Evolutionary conservation across 2,329 filamentous ascomycete species (phyloP).

Genomic region (Ophiocordyceps unilateralis): DNA sequence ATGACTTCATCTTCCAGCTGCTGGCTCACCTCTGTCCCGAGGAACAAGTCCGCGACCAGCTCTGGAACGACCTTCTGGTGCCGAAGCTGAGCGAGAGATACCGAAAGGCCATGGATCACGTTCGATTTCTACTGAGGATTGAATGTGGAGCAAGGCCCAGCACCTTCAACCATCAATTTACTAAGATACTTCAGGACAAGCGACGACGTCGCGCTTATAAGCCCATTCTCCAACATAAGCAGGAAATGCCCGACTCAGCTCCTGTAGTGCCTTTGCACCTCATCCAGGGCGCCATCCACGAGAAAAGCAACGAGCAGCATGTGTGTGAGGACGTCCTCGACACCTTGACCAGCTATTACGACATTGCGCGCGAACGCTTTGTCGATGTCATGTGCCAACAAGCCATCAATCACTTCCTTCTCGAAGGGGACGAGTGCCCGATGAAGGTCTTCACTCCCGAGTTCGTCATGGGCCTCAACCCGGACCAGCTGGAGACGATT

Average conservation of each 20-base stretch:
- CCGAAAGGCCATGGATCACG: conserved; percentile 26
- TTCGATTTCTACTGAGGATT: conserved; percentile 31
- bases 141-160: conserved; percentile 26
- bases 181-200: conserved; percentile 14
- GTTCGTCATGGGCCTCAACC: conserved; percentile 28
- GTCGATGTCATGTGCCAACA: conserved; percentile 46
- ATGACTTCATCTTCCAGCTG: conserved; percentile 29
- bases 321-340: conserved; percentile 38
- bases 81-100: conserved; percentile 30
- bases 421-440: conserved; percentile 30
- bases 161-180: conserved; percentile 38
- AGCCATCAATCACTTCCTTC: conserved; percentile 33
- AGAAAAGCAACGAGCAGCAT: conserved; percentile 12
- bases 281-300: background rate
- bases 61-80: conserved; percentile 25
- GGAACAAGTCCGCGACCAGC: conserved; percentile 17
- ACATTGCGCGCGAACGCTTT: conserved; percentile 41
- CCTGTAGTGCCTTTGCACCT: background rate
- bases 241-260: background rate
- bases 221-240: background rate
- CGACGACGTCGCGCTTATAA: conserved; percentile 1
- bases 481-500: conserved; percentile 33
- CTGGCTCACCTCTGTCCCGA: conserved; percentile 28
- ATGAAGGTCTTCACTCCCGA: conserved; percentile 32
- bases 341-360: conserved; percentile 43